These are phyloP conservation scores for Fusarium nurragi DNA, from an alignment of 2,329 filamentous ascomycete species.

Conservation along the genomic window DNA sequence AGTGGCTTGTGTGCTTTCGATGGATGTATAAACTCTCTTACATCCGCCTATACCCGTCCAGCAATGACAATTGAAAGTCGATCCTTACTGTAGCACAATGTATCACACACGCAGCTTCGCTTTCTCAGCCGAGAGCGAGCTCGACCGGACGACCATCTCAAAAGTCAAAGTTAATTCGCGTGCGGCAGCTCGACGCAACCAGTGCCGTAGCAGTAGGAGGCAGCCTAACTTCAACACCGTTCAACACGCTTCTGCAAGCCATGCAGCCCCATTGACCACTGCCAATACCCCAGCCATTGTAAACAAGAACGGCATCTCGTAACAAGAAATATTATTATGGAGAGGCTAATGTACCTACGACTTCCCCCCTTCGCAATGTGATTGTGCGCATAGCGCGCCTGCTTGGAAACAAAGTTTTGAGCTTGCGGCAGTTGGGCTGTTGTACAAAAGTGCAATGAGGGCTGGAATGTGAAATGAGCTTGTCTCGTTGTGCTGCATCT, in stretches of 20 bases:
- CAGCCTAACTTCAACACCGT: conserved; percentile 6
- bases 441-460: conserved; percentile 18
- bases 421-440: conserved; percentile 19
- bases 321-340: not conserved
- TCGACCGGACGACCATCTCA: not conserved
- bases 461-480: conserved; percentile 10
- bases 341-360: conserved; percentile 2
- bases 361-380: not conserved
- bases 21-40: conserved; percentile 18
- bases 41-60: conserved; percentile 2
- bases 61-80: conserved; percentile 1
- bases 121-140: not conserved
- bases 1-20: not conserved
- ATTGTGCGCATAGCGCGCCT: conserved; percentile 11
- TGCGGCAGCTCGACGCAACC: not conserved
- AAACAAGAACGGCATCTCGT: not conserved
- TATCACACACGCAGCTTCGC: not conserved
- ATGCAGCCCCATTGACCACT: not conserved
- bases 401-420: conserved; percentile 7
- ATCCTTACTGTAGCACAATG: not conserved
- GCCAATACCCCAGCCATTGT: not conserved
- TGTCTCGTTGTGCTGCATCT: conserved; percentile 1
- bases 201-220: not conserved
- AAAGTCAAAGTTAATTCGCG: conserved; percentile 14
- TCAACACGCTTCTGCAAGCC: conserved; percentile 27